Conservation (phyloP, 2,329 filamentous ascomycete species). For the Podosphaera xanthii region DNA sequence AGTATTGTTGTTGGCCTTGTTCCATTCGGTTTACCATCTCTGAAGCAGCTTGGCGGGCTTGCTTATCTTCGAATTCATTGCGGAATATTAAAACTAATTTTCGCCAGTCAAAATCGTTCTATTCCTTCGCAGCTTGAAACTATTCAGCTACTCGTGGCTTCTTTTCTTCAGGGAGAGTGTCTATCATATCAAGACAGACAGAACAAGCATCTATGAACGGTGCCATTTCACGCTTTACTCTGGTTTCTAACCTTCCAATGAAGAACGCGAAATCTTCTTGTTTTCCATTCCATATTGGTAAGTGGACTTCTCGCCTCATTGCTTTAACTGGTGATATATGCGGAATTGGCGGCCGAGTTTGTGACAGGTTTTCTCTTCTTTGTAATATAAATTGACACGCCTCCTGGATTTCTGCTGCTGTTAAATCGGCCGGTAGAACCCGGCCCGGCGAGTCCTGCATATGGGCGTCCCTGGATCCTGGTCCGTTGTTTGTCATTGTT, state of each 20-base stretch:
- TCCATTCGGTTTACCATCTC: background rate
- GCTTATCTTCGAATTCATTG: background rate
- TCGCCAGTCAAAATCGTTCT: background rate
- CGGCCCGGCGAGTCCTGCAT: background rate
- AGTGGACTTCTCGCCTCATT: background rate
- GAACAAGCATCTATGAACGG: background rate
- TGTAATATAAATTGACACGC: background rate
- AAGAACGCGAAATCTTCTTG: background rate
- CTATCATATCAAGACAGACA: background rate
- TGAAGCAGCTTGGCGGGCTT: background rate
- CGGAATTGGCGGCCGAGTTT: too few species aligned
- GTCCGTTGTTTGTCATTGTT: background rate
- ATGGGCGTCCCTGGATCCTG: background rate
- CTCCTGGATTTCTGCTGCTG: background rate
- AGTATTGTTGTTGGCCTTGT: background rate
- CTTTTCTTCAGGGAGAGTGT: background rate
- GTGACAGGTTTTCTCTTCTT: background rate
- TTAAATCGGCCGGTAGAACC: background rate
- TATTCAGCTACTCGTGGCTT: background rate
- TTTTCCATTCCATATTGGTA: background rate
- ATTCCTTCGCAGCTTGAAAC: background rate
- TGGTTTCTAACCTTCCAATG: background rate
- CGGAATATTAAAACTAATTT: background rate
- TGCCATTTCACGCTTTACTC: background rate
- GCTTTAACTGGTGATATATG: background rate